Evolutionary conservation across 2,329 filamentous ascomycete species (phyloP).

Genomic region (Trichoderma arundinaceum): DNA sequence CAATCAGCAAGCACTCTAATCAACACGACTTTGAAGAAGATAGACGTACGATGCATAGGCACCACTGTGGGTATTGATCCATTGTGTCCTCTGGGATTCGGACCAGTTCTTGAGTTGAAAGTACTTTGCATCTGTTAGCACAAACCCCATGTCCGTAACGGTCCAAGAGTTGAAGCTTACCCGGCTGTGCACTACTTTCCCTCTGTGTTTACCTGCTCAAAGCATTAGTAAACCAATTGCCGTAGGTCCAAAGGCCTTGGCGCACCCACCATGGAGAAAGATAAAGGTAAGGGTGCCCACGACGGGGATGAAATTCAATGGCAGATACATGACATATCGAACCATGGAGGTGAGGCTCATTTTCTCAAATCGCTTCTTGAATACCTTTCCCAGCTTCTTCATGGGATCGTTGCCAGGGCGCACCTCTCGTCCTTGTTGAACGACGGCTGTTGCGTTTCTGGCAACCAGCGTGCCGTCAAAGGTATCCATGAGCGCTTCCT

Average conservation of each 20-base stretch:
- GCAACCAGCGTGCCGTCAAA: slow-evolving; percentile 77
- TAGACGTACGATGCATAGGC: slow-evolving; percentile 77
- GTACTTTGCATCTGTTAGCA: slow-evolving; percentile 60
- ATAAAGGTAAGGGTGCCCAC: slow-evolving; percentile 85
- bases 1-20: slow-evolving; percentile 30
- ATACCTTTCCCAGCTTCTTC: slow-evolving; percentile 59
- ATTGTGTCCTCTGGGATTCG: slow-evolving; percentile 66
- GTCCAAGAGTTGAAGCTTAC: slow-evolving; percentile 47
- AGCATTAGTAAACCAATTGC: neutral
- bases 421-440: slow-evolving; percentile 76
- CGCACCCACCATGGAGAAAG: slow-evolving; percentile 67
- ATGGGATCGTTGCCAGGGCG: slow-evolving; percentile 65
- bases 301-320: slow-evolving; percentile 90
- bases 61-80: slow-evolving; percentile 71
- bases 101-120: slow-evolving; percentile 91
- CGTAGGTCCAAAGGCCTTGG: neutral
- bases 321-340: slow-evolving; percentile 82
- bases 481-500: slow-evolving; percentile 83
- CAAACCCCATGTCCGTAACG: neutral
- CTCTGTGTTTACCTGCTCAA: slow-evolving; percentile 53
- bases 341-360: slow-evolving; percentile 69
- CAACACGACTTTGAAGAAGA: fast-evolving
- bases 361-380: slow-evolving; percentile 63
- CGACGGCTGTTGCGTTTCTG: slow-evolving; percentile 61
- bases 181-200: slow-evolving; percentile 57